Base-by-base conservation (phyloP, 305 asterid species). In the Fraxinus paxiana region DNA sequence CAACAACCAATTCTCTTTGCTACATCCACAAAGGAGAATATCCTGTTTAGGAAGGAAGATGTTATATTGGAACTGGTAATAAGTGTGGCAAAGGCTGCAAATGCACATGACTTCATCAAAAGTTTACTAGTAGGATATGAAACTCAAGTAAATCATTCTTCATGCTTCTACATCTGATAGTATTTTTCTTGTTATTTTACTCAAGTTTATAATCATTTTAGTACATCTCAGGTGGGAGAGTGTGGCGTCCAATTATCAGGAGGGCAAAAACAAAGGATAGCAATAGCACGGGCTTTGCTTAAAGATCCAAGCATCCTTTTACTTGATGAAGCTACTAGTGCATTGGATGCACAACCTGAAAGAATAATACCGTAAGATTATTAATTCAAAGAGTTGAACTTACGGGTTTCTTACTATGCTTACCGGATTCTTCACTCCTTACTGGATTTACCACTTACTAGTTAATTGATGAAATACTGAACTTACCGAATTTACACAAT, bases 311-410 rank as follows among this genome's bases (percentile, higher is more conserved):
- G 81, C 77, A 88, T 92, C 33, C 90, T 92, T 38, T 84, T 92
- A 72, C 93, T 92, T 8, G 94, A 90, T 71, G 93, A 92, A 86
- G 97, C 97, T 22, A 92, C 93, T 33, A 92, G 97, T 77, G 86
- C 97, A 22, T 84, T 92, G 4, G 94, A 92, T 81, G 77, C 91
- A 22, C 87, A 88, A 17, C 89, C 97, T 6, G 95, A 92, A 82
- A 91, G 85, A 61, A 70, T 82, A 20, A 93, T 91, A 0, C 31
- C 1, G 30, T 26, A 26, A 26, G 30, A 26, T 26, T 26, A 26
- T 26, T 26, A 2, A 26, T 26, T 26, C 30, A 26, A 26, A 26
- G 30, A 26, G 30, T 26, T 26, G 30, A 26, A 26, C 30, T 26
- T 26, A 26, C 30, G 30, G 30, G 30, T 26, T 26, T 26, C 30